phyloP scores from a whole-genome alignment of 768 basidiomycete species.

The Rhizopogon sp. region DNA sequence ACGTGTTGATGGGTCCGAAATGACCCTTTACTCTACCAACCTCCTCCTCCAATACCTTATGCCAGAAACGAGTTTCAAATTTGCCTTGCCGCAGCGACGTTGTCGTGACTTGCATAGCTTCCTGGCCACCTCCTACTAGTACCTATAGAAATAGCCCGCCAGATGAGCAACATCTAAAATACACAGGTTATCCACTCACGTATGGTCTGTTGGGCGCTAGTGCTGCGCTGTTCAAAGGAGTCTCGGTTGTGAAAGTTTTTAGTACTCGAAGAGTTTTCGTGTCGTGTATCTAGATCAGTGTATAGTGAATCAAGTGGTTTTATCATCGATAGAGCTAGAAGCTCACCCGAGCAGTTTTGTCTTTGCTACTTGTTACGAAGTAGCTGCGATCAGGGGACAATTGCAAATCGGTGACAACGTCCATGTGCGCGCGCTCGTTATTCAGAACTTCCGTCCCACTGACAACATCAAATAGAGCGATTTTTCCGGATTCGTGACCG shows the following conservation, averaged over 20 bases:
- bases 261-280: conserved; percentile 84
- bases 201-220: conserved; percentile 83
- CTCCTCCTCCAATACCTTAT: conserved; percentile 94
- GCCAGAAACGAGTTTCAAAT: conserved; percentile 98
- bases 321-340: not conserved
- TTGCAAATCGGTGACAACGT: conserved; percentile 89
- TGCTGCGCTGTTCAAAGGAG: conserved; percentile 91
- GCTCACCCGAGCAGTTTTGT: conserved; percentile 85
- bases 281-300: conserved; percentile 63
- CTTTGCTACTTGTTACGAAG: conserved; percentile 94
- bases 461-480: conserved; percentile 86
- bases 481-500: conserved; percentile 95
- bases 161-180: not conserved
- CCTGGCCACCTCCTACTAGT: conserved; percentile 94
- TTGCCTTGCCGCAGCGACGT: conserved; percentile 92
- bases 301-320: not conserved
- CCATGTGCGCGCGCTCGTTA: conserved; percentile 87
- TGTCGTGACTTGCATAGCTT: conserved; percentile 96
- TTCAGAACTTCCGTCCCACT: conserved; percentile 76
- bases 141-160: conserved; percentile 39
- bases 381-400: conserved; percentile 86
- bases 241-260: conserved; percentile 92
- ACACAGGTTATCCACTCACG: conserved; percentile 34
- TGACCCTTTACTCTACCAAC: conserved; percentile 97
- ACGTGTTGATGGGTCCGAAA: conserved; percentile 97